Percentiles rank a stretch among this genome's conserved stretches.
Conservation (phyloP, 345 rosid species). For the Eucalyptus pauciflora region DNA sequence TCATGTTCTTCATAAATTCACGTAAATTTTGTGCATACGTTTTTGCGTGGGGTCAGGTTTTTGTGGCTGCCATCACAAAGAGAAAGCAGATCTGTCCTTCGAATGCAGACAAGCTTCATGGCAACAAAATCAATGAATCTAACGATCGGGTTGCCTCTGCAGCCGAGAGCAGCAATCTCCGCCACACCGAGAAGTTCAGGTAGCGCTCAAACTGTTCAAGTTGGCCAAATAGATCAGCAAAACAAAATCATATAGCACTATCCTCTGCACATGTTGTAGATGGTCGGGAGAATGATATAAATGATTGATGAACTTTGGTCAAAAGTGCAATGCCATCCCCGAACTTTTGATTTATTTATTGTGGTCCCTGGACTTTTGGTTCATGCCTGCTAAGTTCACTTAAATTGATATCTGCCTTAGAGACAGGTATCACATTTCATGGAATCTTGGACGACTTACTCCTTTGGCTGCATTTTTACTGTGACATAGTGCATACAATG, state of each 20-base stretch:
- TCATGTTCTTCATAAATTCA: background rate
- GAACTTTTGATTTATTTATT: background rate
- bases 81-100: slow-evolving; percentile 60
- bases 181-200: slow-evolving; percentile 62
- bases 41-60: slow-evolving; percentile 34
- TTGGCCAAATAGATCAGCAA: background rate
- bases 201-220: background rate
- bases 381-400: background rate
- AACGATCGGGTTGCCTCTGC: slow-evolving; percentile 7
- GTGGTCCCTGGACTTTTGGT: background rate
- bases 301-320: background rate
- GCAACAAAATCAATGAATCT: background rate
- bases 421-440: background rate
- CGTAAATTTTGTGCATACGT: background rate
- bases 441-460: background rate
- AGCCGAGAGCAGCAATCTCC: slow-evolving; percentile 12
- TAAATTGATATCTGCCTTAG: background rate
- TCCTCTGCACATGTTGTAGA: background rate
- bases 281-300: background rate
- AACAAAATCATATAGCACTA: background rate
- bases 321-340: background rate
- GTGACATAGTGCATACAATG: background rate
- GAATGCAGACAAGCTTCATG: slow-evolving; percentile 40
- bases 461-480: background rate
- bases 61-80: slow-evolving; percentile 76